These are phyloP conservation scores for Ustilaginoidea virens DNA, from an alignment of 2,329 filamentous ascomycete species.

Conservation along the genomic window DNA sequence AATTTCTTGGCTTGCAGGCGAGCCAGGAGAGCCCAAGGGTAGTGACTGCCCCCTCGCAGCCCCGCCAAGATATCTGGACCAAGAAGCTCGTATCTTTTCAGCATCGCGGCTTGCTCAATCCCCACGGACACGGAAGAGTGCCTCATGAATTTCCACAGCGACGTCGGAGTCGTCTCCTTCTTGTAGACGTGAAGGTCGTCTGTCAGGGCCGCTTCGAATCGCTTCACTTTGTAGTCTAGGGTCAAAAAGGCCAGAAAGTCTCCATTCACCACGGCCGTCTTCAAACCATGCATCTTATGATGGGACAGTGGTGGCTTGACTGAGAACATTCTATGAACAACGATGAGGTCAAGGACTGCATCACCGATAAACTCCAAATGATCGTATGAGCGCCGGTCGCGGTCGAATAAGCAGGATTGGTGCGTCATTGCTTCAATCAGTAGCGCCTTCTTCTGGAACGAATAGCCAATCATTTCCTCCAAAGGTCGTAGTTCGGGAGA, in stretches of 20 bases:
- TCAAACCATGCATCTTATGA: conserved; percentile 57
- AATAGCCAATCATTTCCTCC: conserved; percentile 55
- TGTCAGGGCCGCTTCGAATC: conserved; percentile 9
- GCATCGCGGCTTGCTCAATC: conserved; percentile 25
- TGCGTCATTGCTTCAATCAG: conserved; percentile 74
- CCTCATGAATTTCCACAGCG: conserved; percentile 58
- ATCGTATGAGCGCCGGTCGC: conserved; percentile 33
- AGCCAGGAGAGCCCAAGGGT: conserved; percentile 65
- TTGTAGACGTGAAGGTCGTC: conserved; percentile 7
- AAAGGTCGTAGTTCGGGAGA: conserved; percentile 31
- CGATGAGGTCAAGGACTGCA: conserved; percentile 63
- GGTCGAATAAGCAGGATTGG: conserved; percentile 38
- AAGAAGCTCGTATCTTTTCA: conserved; percentile 30
- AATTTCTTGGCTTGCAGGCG: conserved; percentile 57
- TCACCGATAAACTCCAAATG: conserved; percentile 83
- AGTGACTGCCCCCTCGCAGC: conserved; percentile 34
- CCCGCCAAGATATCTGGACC: conserved; percentile 31
- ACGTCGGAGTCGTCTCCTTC: conserved; percentile 12
- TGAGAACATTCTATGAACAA: conserved; percentile 47
- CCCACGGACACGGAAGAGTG: conserved; percentile 34
- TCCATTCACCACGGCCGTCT: conserved; percentile 64
- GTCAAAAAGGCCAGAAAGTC: conserved; percentile 65
- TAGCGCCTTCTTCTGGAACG: conserved; percentile 51
- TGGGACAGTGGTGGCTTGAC: conserved; percentile 25
- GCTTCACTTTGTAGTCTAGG: conserved; percentile 28